Conservation (phyloP, 148 eudicot species). For the Pharnaceum exiguum region DNA sequence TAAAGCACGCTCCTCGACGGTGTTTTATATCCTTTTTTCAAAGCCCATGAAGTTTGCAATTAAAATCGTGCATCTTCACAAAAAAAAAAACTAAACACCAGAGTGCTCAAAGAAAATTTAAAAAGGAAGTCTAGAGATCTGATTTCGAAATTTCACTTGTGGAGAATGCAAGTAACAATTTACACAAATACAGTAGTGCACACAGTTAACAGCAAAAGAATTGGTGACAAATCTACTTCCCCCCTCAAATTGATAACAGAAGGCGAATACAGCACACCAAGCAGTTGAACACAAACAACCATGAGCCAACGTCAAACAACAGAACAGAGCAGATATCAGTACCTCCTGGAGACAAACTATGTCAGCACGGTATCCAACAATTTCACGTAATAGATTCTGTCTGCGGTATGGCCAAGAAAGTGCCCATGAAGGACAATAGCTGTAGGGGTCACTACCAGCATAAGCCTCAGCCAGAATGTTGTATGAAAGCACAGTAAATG, state of each 20-base stretch:
- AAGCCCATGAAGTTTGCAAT: background rate
- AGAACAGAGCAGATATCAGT: conserved; percentile 15
- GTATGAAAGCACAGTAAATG: conserved; percentile 94
- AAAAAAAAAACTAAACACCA: background rate
- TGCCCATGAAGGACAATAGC: conserved; percentile 98
- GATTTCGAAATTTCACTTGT: no score
- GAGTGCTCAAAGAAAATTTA: background rate
- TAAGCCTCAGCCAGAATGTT: conserved; percentile 79
- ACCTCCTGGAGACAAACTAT: conserved; percentile 99
- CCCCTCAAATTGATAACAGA: background rate
- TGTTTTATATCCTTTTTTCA: no score
- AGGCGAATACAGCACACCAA: background rate
- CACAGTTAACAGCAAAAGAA: no score
- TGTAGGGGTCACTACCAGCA: conserved; percentile 71
- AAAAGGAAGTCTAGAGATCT: no score
- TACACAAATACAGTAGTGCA: no score
- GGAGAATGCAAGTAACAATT: no score
- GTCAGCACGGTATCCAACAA: conserved; percentile 92
- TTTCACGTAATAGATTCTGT: conserved; percentile 92
- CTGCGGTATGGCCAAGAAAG: conserved; percentile 96
- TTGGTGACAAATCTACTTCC: background rate
- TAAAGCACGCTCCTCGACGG: no score
- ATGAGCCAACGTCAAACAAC: background rate
- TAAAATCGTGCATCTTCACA: background rate
- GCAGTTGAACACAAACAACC: background rate